Conservation (phyloP, 2,329 filamentous ascomycete species). For the Dendryphion nanum region DNA sequence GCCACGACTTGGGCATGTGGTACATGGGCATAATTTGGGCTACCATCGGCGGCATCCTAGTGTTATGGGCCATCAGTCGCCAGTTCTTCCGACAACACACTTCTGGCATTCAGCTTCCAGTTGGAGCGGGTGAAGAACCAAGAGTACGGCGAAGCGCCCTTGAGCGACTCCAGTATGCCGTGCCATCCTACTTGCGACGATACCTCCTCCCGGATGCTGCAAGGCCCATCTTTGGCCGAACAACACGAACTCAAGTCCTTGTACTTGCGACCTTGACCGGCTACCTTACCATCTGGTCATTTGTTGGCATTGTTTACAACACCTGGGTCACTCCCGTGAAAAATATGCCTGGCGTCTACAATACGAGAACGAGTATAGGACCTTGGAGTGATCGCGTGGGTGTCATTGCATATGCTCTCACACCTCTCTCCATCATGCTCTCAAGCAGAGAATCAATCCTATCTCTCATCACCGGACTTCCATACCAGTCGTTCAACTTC, state of each 20-base stretch:
- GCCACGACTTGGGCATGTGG: slow-evolving; percentile 55
- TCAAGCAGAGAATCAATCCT: slow-evolving; percentile 69
- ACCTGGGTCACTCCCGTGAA: slow-evolving; percentile 70
- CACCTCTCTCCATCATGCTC: slow-evolving; percentile 67
- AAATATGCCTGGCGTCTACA: slow-evolving; percentile 55
- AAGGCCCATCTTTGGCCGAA: slow-evolving; percentile 61
- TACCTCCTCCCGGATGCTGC: slow-evolving; percentile 62
- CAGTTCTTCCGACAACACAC: slow-evolving; percentile 30
- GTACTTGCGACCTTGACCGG: slow-evolving; percentile 57
- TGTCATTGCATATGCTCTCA: slow-evolving; percentile 70
- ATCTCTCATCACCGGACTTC: slow-evolving; percentile 67
- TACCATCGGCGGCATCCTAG: slow-evolving; percentile 49
- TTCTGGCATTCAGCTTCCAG: slow-evolving; percentile 23
- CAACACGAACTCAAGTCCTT: slow-evolving; percentile 66
- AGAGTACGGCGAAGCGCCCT: slow-evolving; percentile 8
- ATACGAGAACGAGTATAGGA: slow-evolving; percentile 65
- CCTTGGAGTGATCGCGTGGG: slow-evolving; percentile 69
- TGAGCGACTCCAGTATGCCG: slow-evolving; percentile 32
- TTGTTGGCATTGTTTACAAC: slow-evolving; percentile 66
- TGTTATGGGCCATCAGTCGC: slow-evolving; percentile 43
- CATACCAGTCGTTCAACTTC: slow-evolving; percentile 76
- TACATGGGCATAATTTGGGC: slow-evolving; percentile 60
- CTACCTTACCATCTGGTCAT: slow-evolving; percentile 64
- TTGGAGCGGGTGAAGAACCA: slow-evolving; percentile 13
- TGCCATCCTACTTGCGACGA: slow-evolving; percentile 45